A percentile compares a stretch with the other conserved stretches of the same genome.
These are phyloP conservation scores for Puccinellia tenuiflora DNA, from an alignment of 176 grass and related monocot species.

Conservation along the genomic window DNA sequence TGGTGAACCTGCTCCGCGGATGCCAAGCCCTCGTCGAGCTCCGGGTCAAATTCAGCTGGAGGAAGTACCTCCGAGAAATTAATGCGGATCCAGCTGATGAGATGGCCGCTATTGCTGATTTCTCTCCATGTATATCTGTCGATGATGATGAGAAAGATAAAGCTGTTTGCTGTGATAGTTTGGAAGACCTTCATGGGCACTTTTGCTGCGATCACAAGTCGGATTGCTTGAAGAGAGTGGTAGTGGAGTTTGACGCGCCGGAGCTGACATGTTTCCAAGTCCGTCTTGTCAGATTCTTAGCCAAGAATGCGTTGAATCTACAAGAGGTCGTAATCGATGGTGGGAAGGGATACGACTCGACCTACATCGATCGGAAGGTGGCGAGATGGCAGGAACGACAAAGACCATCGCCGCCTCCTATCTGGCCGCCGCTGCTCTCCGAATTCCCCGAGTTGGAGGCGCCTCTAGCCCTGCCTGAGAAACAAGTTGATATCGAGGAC, in stretches of 20 bases:
- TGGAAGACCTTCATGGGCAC: background rate
- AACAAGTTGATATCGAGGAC: no score
- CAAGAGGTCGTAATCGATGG: background rate
- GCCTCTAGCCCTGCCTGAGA: no score
- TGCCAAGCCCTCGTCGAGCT: background rate
- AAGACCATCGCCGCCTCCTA: background rate
- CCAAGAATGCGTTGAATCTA: background rate
- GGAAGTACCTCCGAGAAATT: background rate
- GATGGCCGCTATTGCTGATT: background rate
- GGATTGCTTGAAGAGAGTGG: background rate
- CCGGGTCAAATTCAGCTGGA: background rate
- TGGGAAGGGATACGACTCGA: background rate
- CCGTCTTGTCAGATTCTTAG: background rate
- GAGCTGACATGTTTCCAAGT: background rate
- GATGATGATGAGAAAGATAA: background rate
- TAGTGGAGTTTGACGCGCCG: background rate
- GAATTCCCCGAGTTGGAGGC: no score
- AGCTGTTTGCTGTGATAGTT: background rate
- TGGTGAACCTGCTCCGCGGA: background rate
- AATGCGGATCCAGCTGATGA: background rate
- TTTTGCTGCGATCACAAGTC: background rate
- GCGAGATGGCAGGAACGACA: background rate
- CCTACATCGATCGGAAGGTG: background rate
- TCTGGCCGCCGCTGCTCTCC: background rate
- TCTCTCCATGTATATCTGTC: background rate